Base-by-base conservation (phyloP, 2,329 filamentous ascomycete species). In the Colletotrichum gloeosporioides region DNA sequence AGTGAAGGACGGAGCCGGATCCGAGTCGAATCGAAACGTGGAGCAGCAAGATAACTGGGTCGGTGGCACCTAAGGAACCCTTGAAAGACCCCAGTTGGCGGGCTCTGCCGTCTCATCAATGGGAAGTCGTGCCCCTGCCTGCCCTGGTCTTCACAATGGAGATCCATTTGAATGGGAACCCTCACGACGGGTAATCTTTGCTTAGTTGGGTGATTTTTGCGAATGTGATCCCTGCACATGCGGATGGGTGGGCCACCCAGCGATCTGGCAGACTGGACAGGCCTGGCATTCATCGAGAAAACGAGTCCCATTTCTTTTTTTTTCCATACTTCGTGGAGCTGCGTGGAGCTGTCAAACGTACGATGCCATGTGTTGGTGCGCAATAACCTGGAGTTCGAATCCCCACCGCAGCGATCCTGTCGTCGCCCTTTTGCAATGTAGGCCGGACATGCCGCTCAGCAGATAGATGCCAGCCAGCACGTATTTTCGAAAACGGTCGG, bases 41-140 rank as follows among this genome's bases (percentile, higher is more conserved):
- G 70, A 69, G 74, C 70, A 74, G 64, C 31, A 44, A 27, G 22
- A 74, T 65, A 53, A 69, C 27, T 69, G 74, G 73, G 70, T 18
- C 62, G 15, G 49, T 68, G 69, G 69, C 55, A 71, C 32, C 12
- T 61, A 69, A 59, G 71, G 61, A 15, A 74, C 57, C 70, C 70
- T 53, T 74, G 71, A 27, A 69, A n/a, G 22, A 65, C 65, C 74
- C 74, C 71, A 53, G 74, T 67, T 75, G 67, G 66, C 75, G 75
- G 75, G 75, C 75, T 75, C 75, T 77, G 75, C 75, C 75, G 75
- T 77, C 75, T 77, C 75, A 75, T 75, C 25, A 71, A 77, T 68
- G 61, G 62, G 63, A 70, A 61, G 75, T 53, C 49, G 34, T 49
- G 25, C 39, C 75, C 70, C 44, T 53, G 44, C 44, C 12, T 53